Evolutionary conservation across 2,329 filamentous ascomycete genomes (phyloP).

Genomic region (Elsinoe perseae): DNA sequence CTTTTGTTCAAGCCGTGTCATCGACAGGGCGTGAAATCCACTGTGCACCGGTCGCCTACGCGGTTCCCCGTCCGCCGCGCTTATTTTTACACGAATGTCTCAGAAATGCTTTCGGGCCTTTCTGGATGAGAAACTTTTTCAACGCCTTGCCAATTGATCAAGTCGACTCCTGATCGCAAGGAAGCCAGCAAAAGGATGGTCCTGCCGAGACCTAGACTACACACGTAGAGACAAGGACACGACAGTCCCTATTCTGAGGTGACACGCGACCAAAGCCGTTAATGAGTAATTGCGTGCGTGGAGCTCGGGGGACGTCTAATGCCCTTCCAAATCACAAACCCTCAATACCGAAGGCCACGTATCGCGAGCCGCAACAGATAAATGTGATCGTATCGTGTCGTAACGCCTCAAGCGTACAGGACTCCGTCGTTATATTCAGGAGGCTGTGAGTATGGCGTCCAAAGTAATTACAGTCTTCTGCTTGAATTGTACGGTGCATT

Average conservation of each 20-base stretch:
- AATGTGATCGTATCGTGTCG: no score
- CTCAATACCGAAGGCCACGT: no score
- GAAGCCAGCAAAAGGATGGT: neutral
- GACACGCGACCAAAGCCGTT: neutral
- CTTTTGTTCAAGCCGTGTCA: conserved; percentile 10
- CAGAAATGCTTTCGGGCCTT: neutral
- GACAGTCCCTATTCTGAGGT: neutral
- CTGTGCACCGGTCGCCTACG: neutral
- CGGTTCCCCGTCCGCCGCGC: neutral
- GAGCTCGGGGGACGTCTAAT: neutral
- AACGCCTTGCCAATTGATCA: neutral
- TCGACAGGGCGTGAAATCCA: neutral
- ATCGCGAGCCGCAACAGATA: no score
- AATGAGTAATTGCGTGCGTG: neutral
- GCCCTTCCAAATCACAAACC: neutral
- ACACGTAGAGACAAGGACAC: neutral
- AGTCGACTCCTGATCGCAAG: neutral
- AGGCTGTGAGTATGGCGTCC: no score
- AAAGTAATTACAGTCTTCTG: no score
- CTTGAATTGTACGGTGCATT: no score
- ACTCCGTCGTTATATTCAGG: neutral
- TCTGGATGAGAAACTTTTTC: neutral
- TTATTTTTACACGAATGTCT: neutral
- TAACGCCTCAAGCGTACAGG: no score
- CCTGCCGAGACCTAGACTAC: neutral